A percentile compares a stretch with the other conserved stretches of the same genome.
These are phyloP conservation scores for Knufia fluminis DNA, from an alignment of 2,329 filamentous ascomycete genomes.

Conservation along the genomic window DNA sequence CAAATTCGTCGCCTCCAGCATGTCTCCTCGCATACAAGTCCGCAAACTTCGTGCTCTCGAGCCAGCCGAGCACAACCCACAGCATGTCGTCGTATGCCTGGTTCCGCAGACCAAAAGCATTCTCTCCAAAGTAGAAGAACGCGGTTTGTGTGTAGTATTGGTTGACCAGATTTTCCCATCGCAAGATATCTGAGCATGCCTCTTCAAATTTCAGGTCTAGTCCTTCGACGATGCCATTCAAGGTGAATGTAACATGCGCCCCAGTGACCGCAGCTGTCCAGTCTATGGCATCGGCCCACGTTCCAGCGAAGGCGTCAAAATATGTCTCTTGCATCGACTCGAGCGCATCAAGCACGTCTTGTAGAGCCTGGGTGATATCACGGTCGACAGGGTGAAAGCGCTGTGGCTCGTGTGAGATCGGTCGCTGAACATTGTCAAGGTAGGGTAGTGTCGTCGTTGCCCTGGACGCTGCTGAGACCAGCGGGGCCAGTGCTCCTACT, in stretches of 20 bases:
- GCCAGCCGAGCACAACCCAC: conserved; percentile 89
- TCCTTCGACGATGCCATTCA: conserved; percentile 57
- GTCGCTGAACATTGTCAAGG: neutral
- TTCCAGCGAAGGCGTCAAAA: conserved; percentile 67
- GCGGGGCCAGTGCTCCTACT: neutral
- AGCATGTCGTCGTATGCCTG: conserved; percentile 90
- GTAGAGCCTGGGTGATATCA: conserved; percentile 15
- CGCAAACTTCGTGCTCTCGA: conserved; percentile 72
- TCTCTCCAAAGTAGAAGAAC: conserved; percentile 78
- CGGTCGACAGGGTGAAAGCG: neutral
- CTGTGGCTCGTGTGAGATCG: neutral
- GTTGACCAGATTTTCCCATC: conserved; percentile 70
- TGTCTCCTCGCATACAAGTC: conserved; percentile 49
- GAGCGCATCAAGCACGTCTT: conserved; percentile 52
- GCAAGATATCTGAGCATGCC: conserved; percentile 32
- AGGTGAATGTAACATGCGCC: conserved; percentile 65
- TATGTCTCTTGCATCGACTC: conserved; percentile 67
- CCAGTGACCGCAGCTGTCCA: conserved; percentile 84
- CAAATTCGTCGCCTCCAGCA: conserved; percentile 15
- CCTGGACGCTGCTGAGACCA: neutral
- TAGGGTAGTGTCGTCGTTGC: neutral
- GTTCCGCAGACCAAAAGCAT: conserved; percentile 62
- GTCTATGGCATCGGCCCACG: conserved; percentile 79
- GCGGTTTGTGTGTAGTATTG: conserved; percentile 69
- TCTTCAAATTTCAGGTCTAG: conserved; percentile 32